Conservation (phyloP, 805 yeast species). For the Hanseniaspora nectarophila region DNA sequence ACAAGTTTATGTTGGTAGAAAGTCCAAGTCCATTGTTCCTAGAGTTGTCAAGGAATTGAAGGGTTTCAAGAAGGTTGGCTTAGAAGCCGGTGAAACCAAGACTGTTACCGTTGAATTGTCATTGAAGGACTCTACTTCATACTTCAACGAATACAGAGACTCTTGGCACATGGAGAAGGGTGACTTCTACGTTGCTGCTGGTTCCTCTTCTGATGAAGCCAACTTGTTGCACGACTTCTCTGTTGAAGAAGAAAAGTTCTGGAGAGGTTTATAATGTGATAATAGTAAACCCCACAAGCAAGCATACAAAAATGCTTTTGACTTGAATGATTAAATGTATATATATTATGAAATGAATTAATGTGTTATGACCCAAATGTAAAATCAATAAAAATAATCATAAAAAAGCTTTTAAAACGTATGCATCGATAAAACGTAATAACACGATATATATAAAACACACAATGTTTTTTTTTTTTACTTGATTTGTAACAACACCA, state of each 20-base stretch:
- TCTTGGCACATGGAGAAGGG: slow-evolving; percentile 46
- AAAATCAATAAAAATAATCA: too few species aligned
- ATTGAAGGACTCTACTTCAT: slow-evolving; percentile 41
- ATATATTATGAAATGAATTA: background rate
- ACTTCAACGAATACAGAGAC: slow-evolving; percentile 38
- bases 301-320: background rate
- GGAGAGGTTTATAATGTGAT: slow-evolving; percentile 18
- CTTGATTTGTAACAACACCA: too few species aligned
- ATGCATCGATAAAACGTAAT: too few species aligned
- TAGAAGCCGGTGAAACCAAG: slow-evolving; percentile 36
- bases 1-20: slow-evolving; percentile 39
- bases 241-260: slow-evolving; percentile 20
- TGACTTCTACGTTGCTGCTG: slow-evolving; percentile 38
- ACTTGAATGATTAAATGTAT: too few species aligned
- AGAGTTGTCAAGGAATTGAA: slow-evolving; percentile 52
- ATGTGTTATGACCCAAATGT: background rate
- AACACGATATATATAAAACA: too few species aligned
- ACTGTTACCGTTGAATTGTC: slow-evolving; percentile 32
- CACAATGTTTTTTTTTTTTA: too few species aligned
- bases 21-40: slow-evolving; percentile 27
- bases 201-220: slow-evolving; percentile 29
- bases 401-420: background rate
- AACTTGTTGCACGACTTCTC: slow-evolving; percentile 21
- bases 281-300: too few species aligned
- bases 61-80: slow-evolving; percentile 40